These are phyloP conservation scores for Breviolum minutum DNA, from an alignment of 73 alveolate species.

Conservation along the genomic window DNA sequence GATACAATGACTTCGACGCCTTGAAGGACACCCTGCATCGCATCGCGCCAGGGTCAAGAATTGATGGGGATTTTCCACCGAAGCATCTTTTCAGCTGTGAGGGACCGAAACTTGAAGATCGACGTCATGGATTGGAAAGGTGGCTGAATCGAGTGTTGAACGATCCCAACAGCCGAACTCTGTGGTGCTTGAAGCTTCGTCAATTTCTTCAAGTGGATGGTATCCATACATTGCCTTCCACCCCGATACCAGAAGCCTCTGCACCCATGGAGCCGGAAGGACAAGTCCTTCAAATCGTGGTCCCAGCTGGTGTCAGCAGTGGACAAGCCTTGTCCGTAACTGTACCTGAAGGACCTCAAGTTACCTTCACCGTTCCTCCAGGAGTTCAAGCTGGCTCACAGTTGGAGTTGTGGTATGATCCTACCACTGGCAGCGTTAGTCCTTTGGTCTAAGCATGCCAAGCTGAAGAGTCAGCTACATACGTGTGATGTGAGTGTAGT, in stretches of 20 bases:
- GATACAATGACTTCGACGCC: conserved; percentile 52
- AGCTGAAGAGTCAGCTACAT: not conserved
- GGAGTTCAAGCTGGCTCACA: not conserved
- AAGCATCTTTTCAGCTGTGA: conserved; percentile 78
- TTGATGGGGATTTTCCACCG: conserved; percentile 24
- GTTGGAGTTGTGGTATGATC: conserved; percentile 48
- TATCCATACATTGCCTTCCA: conserved; percentile 29
- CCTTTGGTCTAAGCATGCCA: conserved; percentile 48
- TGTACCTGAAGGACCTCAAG: conserved; percentile 65
- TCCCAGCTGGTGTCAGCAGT: conserved; percentile 55
- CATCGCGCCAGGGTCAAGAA: conserved; percentile 22
- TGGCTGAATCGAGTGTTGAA: conserved; percentile 68
- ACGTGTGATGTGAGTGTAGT: not conserved
- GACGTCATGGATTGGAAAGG: conserved; percentile 64
- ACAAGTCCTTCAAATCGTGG: conserved; percentile 21
- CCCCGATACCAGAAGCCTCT: not conserved
- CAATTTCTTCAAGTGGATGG: conserved; percentile 48
- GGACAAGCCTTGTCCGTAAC: conserved; percentile 50
- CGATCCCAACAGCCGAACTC: conserved; percentile 54
- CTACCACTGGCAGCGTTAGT: conserved; percentile 36
- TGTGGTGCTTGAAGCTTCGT: conserved; percentile 80
- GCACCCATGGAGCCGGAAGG: conserved; percentile 53
- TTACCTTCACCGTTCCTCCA: conserved; percentile 29
- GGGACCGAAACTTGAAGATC: conserved; percentile 59
- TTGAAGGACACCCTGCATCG: conserved; percentile 36